Evolutionary conservation across 768 basidiomycete species (phyloP).

Genomic region (Inosperma sp.): DNA sequence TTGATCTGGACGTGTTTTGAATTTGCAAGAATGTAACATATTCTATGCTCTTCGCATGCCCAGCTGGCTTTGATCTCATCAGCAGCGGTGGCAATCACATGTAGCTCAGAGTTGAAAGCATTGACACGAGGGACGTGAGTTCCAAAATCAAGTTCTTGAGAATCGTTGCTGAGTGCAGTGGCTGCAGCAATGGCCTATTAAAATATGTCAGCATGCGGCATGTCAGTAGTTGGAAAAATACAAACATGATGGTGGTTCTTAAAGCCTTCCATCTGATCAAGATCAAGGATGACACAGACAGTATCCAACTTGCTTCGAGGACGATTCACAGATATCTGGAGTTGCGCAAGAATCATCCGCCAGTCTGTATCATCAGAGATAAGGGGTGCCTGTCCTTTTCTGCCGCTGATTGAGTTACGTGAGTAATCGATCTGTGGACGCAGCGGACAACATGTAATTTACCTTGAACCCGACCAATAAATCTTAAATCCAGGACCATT

Average conservation of each 20-base stretch:
- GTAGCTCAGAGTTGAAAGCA: not conserved
- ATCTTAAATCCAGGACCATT: conserved; percentile 5
- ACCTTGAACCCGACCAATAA: conserved; percentile 5
- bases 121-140: conserved; percentile 4
- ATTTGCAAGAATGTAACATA: not conserved
- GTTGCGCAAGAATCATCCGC: not conserved
- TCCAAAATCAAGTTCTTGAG: conserved; percentile 4
- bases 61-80: conserved; percentile 6
- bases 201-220: not conserved
- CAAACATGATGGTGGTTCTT: conserved; percentile 7
- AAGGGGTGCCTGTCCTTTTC: conserved; percentile 1
- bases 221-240: not conserved
- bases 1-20: conserved; percentile 1
- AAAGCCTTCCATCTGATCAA: conserved; percentile 4
- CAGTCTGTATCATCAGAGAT: conserved; percentile 5
- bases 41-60: conserved; percentile 6
- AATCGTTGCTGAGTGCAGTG: not conserved
- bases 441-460: not conserved
- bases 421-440: not conserved
- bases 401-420: not conserved
- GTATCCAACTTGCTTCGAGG: conserved; percentile 1
- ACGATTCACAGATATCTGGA: not conserved
- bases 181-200: not conserved
- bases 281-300: conserved; percentile 4
- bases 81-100: conserved; percentile 6